These are phyloP conservation scores for Yamadazyma laniorum DNA, from an alignment of 805 yeast species.

Conservation along the genomic window DNA sequence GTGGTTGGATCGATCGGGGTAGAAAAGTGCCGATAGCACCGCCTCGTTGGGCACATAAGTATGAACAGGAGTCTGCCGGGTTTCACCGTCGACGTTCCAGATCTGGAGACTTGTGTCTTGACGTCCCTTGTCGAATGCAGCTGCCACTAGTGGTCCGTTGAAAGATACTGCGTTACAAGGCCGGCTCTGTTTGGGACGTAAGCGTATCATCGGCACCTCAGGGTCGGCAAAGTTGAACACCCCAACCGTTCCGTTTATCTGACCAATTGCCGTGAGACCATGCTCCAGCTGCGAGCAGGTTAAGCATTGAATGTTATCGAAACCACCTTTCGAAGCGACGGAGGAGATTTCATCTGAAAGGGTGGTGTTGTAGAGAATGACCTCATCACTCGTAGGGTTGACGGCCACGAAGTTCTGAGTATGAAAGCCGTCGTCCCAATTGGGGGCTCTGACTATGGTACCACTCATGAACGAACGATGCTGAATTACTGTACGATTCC, in stretches of 20 bases:
- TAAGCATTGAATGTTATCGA: slow-evolving; percentile 65
- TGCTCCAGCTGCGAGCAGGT: slow-evolving; percentile 54
- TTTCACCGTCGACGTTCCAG: slow-evolving; percentile 60
- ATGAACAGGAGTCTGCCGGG: slow-evolving; percentile 47
- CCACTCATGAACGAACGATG: too few relatives aligned
- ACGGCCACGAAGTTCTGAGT: slow-evolving; percentile 61
- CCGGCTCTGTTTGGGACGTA: slow-evolving; percentile 64
- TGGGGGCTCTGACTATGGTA: slow-evolving; percentile 53
- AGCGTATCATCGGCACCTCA: slow-evolving; percentile 33
- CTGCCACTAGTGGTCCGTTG: slow-evolving; percentile 61
- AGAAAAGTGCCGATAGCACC: slow-evolving; percentile 64
- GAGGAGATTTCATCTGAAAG: neutral
- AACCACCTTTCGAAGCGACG: slow-evolving; percentile 54
- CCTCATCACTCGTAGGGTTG: slow-evolving; percentile 79
- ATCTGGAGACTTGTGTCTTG: slow-evolving; percentile 74
- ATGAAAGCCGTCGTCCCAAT: slow-evolving; percentile 57
- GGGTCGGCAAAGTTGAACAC: slow-evolving; percentile 56
- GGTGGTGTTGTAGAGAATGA: slow-evolving; percentile 57
- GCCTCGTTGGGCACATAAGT: slow-evolving; percentile 73
- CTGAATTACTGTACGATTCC: too few relatives aligned
- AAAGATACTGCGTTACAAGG: slow-evolving; percentile 76
- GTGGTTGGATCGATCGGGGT: slow-evolving; percentile 48
- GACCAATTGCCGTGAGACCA: slow-evolving; percentile 74
- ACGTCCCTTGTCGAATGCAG: slow-evolving; percentile 76
- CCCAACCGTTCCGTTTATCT: slow-evolving; percentile 63